phyloP scores from a whole-genome alignment of 1,284 basidiomycete genomes.

The Cryptococcus amylolentus region DNA sequence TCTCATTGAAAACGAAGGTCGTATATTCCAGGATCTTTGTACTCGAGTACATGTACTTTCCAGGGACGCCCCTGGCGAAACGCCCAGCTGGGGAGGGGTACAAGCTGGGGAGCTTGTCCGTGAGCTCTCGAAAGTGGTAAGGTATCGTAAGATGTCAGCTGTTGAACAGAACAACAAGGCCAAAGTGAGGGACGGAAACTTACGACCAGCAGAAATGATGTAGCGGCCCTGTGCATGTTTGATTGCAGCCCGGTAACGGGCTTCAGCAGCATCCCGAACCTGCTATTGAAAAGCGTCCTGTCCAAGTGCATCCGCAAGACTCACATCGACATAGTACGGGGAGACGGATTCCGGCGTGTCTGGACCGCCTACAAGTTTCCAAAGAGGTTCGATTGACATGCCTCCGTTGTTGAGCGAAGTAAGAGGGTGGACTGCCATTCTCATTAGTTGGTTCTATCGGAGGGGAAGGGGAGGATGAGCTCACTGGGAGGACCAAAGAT shows the following conservation, averaged over 20 bases:
- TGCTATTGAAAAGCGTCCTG: background rate
- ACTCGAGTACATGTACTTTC: slow-evolving; percentile 22
- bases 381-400: slow-evolving; percentile 25
- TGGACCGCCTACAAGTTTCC: slow-evolving; percentile 18
- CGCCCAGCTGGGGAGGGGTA: slow-evolving; percentile 21
- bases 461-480: slow-evolving; percentile 5
- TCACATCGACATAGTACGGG: slow-evolving; percentile 23
- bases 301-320: background rate
- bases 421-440: slow-evolving; percentile 16
- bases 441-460: background rate
- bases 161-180: background rate
- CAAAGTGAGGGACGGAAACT: slow-evolving; percentile 4
- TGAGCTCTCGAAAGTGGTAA: slow-evolving; percentile 25
- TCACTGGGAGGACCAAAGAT: slow-evolving; percentile 21
- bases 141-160: slow-evolving; percentile 3
- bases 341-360: slow-evolving; percentile 16
- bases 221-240: slow-evolving; percentile 22
- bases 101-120: slow-evolving; percentile 17
- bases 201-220: slow-evolving; percentile 21
- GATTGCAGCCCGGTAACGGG: slow-evolving; percentile 27
- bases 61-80: slow-evolving; percentile 14
- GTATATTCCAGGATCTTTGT: slow-evolving; percentile 26
- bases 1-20: slow-evolving; percentile 20
- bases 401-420: slow-evolving; percentile 20
- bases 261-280: slow-evolving; percentile 32